Evolutionary conservation across 371 early-diverging fungal species (phyloP).

Genomic region (Rozella allomycis): DNA sequence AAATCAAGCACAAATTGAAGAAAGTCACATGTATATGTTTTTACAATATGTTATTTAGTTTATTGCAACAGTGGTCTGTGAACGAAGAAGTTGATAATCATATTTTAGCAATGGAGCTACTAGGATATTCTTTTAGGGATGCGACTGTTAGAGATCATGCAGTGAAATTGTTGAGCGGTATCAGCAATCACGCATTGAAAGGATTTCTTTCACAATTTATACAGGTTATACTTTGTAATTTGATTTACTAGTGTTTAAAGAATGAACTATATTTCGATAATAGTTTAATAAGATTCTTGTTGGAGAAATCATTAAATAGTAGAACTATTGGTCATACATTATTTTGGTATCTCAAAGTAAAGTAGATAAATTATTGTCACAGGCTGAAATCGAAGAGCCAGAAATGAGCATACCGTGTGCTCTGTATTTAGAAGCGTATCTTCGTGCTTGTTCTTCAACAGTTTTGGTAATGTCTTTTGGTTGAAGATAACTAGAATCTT

Average conservation of each 20-base stretch:
- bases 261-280: conserved; percentile 5
- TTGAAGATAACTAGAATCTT: too few species aligned
- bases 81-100: too few species aligned
- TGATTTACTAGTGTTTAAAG: too few species aligned
- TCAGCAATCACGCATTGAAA: conserved; percentile 1
- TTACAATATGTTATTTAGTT: too few species aligned
- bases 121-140: conserved; percentile 3
- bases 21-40: too few species aligned
- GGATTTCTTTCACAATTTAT: conserved; percentile 5
- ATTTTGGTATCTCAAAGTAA: conserved; percentile 5
- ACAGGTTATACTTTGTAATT: too few species aligned
- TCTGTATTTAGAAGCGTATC: conserved; percentile 4
- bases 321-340: conserved; percentile 3
- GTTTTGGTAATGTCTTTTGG: too few species aligned
- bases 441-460: conserved; percentile 1
- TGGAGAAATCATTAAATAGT: conserved; percentile 2
- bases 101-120: conserved; percentile 2
- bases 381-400: conserved; percentile 4
- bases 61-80: too few species aligned
- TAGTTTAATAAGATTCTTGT: conserved; percentile 2
- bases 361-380: too few species aligned
- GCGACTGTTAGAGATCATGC: conserved; percentile 4
- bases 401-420: conserved; percentile 1
- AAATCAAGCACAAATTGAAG: too few species aligned
- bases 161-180: not conserved